A percentile compares a stretch with the other conserved stretches of the same genome.
phyloP scores from a whole-genome alignment of 495 filamentous ascomycete species.

The Talaromyces wortmannii region DNA sequence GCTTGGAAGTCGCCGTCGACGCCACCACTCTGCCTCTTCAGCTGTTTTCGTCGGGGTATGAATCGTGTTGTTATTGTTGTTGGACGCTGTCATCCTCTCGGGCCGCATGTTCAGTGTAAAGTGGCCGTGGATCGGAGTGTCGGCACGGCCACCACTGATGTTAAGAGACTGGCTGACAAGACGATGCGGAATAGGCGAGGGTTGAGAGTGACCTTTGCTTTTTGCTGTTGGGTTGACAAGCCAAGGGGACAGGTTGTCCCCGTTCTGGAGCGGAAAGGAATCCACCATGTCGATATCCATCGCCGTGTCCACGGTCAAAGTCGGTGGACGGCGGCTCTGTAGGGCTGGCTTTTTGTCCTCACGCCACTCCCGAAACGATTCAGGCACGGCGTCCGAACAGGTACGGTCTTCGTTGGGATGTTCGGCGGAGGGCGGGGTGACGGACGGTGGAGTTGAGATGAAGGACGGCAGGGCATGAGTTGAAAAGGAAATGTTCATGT shows the following conservation, averaged over 20 bases:
- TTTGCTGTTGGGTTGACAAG: conserved; percentile 15
- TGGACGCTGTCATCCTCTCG: conserved; percentile 12
- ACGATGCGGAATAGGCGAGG: conserved; percentile 41
- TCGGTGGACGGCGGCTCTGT: conserved; percentile 3
- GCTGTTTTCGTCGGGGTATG: conserved; percentile 19
- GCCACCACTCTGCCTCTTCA: conserved; percentile 32
- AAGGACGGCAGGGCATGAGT: too few species aligned
- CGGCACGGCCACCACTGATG: conserved; percentile 25
- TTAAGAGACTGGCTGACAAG: conserved; percentile 23
- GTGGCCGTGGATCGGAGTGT: conserved; percentile 30
- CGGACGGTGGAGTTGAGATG: too few species aligned
- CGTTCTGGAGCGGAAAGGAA: conserved; percentile 16
- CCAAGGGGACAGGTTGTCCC: conserved; percentile 25
- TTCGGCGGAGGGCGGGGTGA: background rate
- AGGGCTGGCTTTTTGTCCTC: conserved; percentile 2
- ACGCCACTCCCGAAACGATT: conserved; percentile 3
- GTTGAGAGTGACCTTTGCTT: conserved; percentile 34
- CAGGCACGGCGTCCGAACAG: background rate
- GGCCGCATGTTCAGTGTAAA: conserved; percentile 19
- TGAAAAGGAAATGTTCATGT: background rate
- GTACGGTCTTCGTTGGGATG: background rate
- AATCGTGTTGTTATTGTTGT: conserved; percentile 8
- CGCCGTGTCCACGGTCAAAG: conserved; percentile 10
- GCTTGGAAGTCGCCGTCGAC: conserved; percentile 57
- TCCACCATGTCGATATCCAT: conserved; percentile 49